Evolutionary conservation across 176 grass and related monocot genomes (phyloP).

Genomic region (Bothriochloa decipiens): DNA sequence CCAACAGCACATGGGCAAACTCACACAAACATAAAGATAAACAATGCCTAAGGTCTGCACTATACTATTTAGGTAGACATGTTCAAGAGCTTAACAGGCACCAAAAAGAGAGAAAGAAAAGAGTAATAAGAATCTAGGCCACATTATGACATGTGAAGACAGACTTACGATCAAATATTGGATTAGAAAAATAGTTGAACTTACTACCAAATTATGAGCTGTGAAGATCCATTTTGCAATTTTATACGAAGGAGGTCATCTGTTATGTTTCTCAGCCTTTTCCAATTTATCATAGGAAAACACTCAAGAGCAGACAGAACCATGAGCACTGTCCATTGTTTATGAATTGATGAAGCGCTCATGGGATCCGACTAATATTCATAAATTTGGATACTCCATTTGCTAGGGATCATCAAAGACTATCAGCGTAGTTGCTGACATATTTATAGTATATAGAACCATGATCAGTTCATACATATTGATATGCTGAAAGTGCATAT

Average conservation of each 20-base stretch:
- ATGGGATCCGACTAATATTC: not conserved
- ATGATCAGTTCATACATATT: not conserved
- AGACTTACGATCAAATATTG: not conserved
- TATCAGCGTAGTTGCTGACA: not conserved
- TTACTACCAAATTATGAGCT: not conserved
- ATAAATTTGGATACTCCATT: not conserved
- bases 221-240: not conserved
- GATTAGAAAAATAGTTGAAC: not conserved
- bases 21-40: conserved; percentile 5
- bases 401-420: conserved; percentile 4
- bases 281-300: conserved; percentile 19
- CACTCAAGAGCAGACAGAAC: not conserved
- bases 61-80: not conserved
- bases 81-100: conserved; percentile 4
- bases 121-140: not conserved
- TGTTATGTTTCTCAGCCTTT: not conserved
- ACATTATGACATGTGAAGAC: not conserved
- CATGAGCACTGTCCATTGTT: conserved; percentile 1
- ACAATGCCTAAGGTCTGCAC: not conserved
- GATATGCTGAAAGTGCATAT: conserved; percentile 16
- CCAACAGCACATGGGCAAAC: not conserved
- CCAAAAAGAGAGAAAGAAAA: not conserved
- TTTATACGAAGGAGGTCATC: conserved; percentile 1
- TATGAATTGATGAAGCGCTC: not conserved
- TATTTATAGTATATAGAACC: not conserved